Conservation (phyloP, 2,329 filamentous ascomycete species). For the Calonectria pauciramosa region DNA sequence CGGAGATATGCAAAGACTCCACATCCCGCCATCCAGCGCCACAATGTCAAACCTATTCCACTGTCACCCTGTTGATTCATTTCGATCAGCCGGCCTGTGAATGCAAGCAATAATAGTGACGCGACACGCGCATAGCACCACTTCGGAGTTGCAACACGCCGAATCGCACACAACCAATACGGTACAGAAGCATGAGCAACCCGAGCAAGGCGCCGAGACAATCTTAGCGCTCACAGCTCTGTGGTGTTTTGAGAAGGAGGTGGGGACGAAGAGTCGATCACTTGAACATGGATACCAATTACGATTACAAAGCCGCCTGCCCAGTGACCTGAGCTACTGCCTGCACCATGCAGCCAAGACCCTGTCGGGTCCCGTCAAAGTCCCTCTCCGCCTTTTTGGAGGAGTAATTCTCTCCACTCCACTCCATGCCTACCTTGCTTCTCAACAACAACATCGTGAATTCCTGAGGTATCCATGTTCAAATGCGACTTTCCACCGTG, state of each 20-base stretch:
- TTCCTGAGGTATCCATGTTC: neutral
- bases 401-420: neutral
- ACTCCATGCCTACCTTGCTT: neutral
- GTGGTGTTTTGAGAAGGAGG: conserved; percentile 16
- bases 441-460: neutral
- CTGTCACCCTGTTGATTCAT: neutral
- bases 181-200: neutral
- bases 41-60: neutral
- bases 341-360: neutral
- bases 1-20: conserved; percentile 1
- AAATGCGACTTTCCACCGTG: neutral
- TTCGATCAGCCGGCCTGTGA: neutral
- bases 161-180: neutral
- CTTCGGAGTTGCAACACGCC: neutral
- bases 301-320: neutral
- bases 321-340: neutral
- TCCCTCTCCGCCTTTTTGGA: neutral
- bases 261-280: neutral
- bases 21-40: neutral
- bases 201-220: neutral
- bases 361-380: neutral
- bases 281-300: neutral
- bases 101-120: neutral
- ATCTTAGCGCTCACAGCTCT: conserved; percentile 13
- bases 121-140: neutral